Base-by-base conservation (phyloP, 2,329 filamentous ascomycete genomes). In the Leptographium wingfieldii region DNA sequence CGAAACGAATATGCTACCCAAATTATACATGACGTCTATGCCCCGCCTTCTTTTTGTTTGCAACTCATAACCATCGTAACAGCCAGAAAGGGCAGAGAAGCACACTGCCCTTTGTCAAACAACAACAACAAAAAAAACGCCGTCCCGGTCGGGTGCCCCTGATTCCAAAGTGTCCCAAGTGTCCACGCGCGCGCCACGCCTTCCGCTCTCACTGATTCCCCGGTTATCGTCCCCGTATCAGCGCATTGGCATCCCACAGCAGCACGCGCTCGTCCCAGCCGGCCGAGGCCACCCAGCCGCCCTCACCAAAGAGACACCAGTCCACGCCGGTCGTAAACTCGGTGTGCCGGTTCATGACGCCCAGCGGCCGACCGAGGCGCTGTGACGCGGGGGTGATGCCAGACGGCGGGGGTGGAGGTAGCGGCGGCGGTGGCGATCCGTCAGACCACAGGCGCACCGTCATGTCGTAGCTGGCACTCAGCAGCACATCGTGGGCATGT, bases 391-490 rank as follows among this genome's bases (percentile, higher is more conserved):
- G 70, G 57, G 57, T 58, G 59, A 61, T 22, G 51, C 10, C 66
- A 63, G 71, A 57, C 70, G 60, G 56, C 53, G 61, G 62, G 16
- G 59, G 49, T 25, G 56, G 60, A 9, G 63, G 58, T 48, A 67
- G 73, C 59, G 68, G 71, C 55, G 69, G 74, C 64, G 67, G 72
- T 5, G 71, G 70, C 2, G 77, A 78, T 5, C 75, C 88, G 69
- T 97, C 94, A 12, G 85, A 90, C 94, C 94, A 99, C 56, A 96
- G 79, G 38, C 94, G 83, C 66, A 94, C 95, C 6, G 90, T 96
- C 94, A 99, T 99, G 73, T 99, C 94, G 72, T 99, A 99, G 69
- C 91, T 94, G 1, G 89, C 92, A 66, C 86, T 94, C 51, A 96
- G 79, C 51, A 99, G 73, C 11, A 96, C 81, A 70, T 97, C 90